These are phyloP conservation scores for Angomonas deanei DNA, from an alignment of 208 protist species.

Conservation along the genomic window DNA sequence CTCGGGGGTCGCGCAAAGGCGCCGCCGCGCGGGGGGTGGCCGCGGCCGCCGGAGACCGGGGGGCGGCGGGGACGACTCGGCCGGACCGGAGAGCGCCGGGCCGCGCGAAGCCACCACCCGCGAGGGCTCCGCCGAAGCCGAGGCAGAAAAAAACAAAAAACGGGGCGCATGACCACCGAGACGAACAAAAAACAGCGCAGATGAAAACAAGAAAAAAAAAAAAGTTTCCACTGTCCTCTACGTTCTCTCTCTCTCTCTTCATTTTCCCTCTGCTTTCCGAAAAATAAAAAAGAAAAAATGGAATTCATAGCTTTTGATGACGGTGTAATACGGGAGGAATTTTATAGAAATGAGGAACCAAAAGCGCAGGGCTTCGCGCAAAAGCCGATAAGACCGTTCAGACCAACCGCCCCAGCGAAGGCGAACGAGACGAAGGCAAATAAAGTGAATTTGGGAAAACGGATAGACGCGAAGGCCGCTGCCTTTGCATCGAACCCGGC, in stretches of 20 bases:
- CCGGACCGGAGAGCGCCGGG: neutral
- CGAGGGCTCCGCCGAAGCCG: neutral
- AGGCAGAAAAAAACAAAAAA: neutral
- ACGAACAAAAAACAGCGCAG: no score
- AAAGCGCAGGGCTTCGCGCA: slow-evolving; percentile 11
- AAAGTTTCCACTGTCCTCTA: neutral
- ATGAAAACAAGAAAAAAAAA: no score
- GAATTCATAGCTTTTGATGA: slow-evolving; percentile 68
- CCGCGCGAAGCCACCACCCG: neutral
- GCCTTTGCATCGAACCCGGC: slow-evolving; percentile 39
- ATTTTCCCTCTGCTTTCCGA: neutral
- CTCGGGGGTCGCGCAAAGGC: no score
- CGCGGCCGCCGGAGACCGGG: neutral
- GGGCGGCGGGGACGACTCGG: no score
- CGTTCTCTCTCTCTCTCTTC: neutral
- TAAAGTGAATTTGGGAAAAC: neutral
- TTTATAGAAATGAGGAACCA: slow-evolving; percentile 42
- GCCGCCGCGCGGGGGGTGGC: neutral
- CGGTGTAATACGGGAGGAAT: slow-evolving; percentile 46
- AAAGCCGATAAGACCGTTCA: neutral
- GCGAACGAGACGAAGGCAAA: no score
- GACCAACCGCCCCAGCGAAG: neutral
- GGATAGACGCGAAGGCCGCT: neutral
- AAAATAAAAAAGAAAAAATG: slow-evolving; percentile 7
- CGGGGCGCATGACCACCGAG: no score